Percentiles rank a stretch among this genome's conserved stretches.
phyloP scores from a whole-genome alignment of 164 flowering plant genomes.

The Tetrastigma voinierianum region DNA sequence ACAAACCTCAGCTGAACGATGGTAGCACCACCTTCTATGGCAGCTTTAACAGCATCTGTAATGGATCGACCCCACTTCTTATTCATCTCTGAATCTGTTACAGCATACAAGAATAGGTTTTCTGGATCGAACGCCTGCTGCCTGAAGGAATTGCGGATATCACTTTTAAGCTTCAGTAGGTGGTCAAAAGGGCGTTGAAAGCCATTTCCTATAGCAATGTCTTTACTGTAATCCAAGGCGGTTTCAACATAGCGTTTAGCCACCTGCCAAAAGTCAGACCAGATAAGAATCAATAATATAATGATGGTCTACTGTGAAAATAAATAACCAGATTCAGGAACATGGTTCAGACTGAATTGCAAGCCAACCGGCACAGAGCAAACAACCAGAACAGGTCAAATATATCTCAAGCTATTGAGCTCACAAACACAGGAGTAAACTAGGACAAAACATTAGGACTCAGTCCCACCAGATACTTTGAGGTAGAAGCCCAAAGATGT shows the following conservation, averaged over 20 bases:
- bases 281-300: conserved; percentile 1
- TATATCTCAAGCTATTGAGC: neutral
- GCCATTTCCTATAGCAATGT: conserved; percentile 73
- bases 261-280: conserved; percentile 42
- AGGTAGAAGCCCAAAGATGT: too few relatives aligned
- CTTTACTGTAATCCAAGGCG: conserved; percentile 81
- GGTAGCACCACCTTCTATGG: conserved; percentile 94
- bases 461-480: too few relatives aligned
- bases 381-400: neutral
- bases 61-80: conserved; percentile 81
- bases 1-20: conserved; percentile 86
- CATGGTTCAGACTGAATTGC: neutral
- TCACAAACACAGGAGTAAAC: neutral
- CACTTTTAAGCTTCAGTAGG: conserved; percentile 49
- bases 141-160: conserved; percentile 11
- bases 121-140: conserved; percentile 46
- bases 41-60: conserved; percentile 80
- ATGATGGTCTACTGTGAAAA: neutral
- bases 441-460: too few relatives aligned
- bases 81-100: conserved; percentile 90
- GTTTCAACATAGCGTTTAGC: conserved; percentile 77
- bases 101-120: conserved; percentile 77
- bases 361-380: neutral
- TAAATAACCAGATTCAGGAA: neutral
- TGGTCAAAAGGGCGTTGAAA: conserved; percentile 96